These are phyloP conservation scores for Litsea cubeba DNA, from an alignment of 164 flowering plant species.

Conservation along the genomic window DNA sequence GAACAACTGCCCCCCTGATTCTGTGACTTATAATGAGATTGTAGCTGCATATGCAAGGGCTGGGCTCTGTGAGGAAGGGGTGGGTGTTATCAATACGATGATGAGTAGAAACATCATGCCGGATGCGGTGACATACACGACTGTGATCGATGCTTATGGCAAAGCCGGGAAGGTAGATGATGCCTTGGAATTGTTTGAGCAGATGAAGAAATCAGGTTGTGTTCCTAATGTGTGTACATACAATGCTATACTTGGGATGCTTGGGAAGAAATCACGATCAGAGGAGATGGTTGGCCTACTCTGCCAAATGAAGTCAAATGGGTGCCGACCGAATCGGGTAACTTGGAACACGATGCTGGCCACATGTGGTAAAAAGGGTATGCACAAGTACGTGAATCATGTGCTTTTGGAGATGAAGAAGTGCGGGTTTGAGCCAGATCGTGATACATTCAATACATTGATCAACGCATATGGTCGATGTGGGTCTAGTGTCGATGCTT, in stretches of 20 bases:
- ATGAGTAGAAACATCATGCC: constrained; percentile 60
- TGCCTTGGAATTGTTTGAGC: constrained; percentile 55
- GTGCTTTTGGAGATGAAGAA: constrained; percentile 78
- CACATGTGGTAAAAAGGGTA: constrained; percentile 65
- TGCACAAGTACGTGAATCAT: constrained; percentile 52
- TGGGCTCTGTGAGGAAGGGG: constrained; percentile 78
- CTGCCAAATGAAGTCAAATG: constrained; percentile 60
- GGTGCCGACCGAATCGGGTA: constrained; percentile 68
- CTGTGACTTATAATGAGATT: constrained; percentile 82
- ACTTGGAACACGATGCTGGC: constrained; percentile 94
- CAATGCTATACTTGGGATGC: constrained; percentile 73
- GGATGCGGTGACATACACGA: constrained; percentile 80
- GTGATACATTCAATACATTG: constrained; percentile 80
- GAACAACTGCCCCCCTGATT: constrained; percentile 59
- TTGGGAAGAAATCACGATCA: constrained; percentile 66
- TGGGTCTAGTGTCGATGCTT: constrained; percentile 35
- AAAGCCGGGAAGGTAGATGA: constrained; percentile 68
- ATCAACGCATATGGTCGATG: constrained; percentile 85
- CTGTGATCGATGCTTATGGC: constrained; percentile 81
- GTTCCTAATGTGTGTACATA: constrained; percentile 84
- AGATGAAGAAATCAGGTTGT: constrained; percentile 75
- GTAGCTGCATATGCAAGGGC: constrained; percentile 80
- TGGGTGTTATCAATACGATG: constrained; percentile 64
- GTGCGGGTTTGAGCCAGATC: constrained; percentile 91
- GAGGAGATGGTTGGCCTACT: constrained; percentile 74